phyloP scores from a whole-genome alignment of 2,329 filamentous ascomycete species.

The Mycogone perniciosa region DNA sequence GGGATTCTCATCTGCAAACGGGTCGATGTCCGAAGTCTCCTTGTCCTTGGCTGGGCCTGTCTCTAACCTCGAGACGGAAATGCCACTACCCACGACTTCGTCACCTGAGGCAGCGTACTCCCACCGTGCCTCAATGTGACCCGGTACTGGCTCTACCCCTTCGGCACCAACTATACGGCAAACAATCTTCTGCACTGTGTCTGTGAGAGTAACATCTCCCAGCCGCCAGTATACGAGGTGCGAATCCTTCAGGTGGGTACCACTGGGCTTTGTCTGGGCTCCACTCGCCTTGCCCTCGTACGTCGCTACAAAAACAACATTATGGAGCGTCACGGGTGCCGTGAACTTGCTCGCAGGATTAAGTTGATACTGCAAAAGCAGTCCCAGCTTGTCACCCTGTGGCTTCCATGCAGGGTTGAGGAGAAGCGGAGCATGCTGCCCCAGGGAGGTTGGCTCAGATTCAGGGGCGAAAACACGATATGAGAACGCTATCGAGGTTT shows the following conservation, averaged over 20 bases:
- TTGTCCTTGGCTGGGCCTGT: conserved; percentile 47
- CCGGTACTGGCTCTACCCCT: conserved; percentile 61
- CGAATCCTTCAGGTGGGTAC: conserved; percentile 73
- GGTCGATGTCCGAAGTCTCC: conserved; percentile 50
- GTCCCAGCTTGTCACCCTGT: conserved; percentile 76
- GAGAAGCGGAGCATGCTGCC: conserved; percentile 62
- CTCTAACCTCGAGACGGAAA: conserved; percentile 56
- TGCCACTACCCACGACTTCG: conserved; percentile 47
- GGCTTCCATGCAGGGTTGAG: conserved; percentile 76
- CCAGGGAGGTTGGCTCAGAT: conserved; percentile 36
- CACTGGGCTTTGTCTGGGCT: conserved; percentile 71
- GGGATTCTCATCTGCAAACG: conserved; percentile 55
- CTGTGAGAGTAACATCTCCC: conserved; percentile 63
- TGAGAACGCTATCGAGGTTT: conserved; percentile 79
- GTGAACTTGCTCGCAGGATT: conserved; percentile 59
- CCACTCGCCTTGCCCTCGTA: conserved; percentile 63
- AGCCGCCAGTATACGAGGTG: conserved; percentile 75
- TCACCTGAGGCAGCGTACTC: conserved; percentile 47
- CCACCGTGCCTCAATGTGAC: conserved; percentile 77
- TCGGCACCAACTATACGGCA: conserved; percentile 73
- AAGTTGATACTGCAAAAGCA: conserved; percentile 76
- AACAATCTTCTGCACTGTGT: conserved; percentile 68
- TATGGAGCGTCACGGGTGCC: conserved; percentile 48
- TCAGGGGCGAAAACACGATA: conserved; percentile 77
- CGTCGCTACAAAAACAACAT: conserved; percentile 66